A percentile compares a stretch with the other conserved stretches of the same genome.
These are phyloP conservation scores for Datura wrightii DNA, from an alignment of 257 asterid genomes.

Conservation along the genomic window DNA sequence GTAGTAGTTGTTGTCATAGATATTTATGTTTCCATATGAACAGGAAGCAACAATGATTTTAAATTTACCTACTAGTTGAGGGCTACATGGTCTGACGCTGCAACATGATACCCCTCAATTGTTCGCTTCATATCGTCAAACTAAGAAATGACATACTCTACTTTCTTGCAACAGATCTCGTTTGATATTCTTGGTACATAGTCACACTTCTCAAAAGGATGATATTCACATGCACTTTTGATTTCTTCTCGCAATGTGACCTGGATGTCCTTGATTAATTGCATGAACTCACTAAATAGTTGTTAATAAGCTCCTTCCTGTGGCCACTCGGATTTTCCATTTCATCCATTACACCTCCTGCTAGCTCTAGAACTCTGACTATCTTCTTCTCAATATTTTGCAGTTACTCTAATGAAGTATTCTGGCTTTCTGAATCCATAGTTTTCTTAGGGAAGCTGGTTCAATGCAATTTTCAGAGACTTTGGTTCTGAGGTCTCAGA, in stretches of 20 bases:
- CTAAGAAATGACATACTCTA: slow-evolving; percentile 69
- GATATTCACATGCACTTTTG: slow-evolving; percentile 86
- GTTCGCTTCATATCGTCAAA: slow-evolving; percentile 72
- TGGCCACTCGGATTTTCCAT: slow-evolving; percentile 86
- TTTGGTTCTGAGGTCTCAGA: background rate
- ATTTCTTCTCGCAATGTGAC: slow-evolving; percentile 88
- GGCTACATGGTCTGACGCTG: slow-evolving; percentile 35
- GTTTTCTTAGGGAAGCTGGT: background rate
- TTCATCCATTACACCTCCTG: slow-evolving; percentile 94
- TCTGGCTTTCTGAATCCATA: slow-evolving; percentile 80
- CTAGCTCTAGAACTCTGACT: slow-evolving; percentile 86
- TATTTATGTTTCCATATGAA: slow-evolving; percentile 3
- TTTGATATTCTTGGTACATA: slow-evolving; percentile 71
- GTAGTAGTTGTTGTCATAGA: background rate
- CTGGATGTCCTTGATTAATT: slow-evolving; percentile 86
- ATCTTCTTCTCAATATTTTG: slow-evolving; percentile 90
- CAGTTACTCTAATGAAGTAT: slow-evolving; percentile 81
- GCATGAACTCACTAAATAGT: slow-evolving; percentile 85
- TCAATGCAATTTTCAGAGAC: background rate
- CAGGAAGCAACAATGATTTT: background rate
- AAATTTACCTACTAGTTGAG: background rate
- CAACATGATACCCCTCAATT: slow-evolving; percentile 56
- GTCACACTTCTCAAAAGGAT: slow-evolving; percentile 96
- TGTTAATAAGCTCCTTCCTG: slow-evolving; percentile 76
- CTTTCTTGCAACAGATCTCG: slow-evolving; percentile 89